Conservation (phyloP, 805 yeast genomes). For the Candida chilensis region DNA sequence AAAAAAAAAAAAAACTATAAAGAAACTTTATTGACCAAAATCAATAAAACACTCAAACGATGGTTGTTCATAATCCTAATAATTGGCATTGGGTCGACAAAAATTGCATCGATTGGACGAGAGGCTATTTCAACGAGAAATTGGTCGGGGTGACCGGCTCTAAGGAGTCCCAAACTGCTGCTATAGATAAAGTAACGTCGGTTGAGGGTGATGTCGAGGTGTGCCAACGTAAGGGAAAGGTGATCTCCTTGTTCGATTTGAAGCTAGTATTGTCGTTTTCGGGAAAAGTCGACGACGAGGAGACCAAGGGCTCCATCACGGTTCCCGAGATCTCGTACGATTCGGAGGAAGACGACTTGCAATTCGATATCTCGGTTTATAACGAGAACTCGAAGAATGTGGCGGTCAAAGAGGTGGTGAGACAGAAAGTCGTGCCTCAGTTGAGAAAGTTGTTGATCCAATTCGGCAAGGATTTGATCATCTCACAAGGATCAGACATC, state of each 20-base stretch:
- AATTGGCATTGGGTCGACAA: conserved; percentile 99
- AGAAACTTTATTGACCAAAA: too few relatives aligned
- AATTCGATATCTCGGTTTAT: conserved; percentile 66
- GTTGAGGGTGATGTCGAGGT: conserved; percentile 97
- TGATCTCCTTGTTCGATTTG: conserved; percentile 83
- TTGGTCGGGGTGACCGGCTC: conserved; percentile 39
- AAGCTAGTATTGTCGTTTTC: conserved; percentile 50
- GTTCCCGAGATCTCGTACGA: conserved; percentile 95
- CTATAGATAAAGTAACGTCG: conserved; percentile 33
- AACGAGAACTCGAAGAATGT: conserved; percentile 39
- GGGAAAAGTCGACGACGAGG: conserved; percentile 28
- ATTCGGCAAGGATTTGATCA: conserved; percentile 75
- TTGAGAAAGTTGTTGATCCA: conserved; percentile 48
- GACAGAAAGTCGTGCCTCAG: conserved; percentile 53
- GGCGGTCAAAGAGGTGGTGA: conserved; percentile 41
- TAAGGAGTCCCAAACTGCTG: conserved; percentile 19
- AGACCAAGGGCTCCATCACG: conserved; percentile 62
- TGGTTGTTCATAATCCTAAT: conserved; percentile 96
- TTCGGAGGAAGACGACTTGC: conserved; percentile 76
- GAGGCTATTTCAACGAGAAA: conserved; percentile 58
- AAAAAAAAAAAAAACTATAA: not conserved
- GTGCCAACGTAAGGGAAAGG: conserved; percentile 94
- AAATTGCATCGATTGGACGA: conserved; percentile 91
- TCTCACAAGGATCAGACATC: conserved; percentile 74
- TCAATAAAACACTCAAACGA: conserved; percentile 17